These are phyloP conservation scores for Grigorovia humatica DNA, from an alignment of 805 yeast species.

Conservation along the genomic window DNA sequence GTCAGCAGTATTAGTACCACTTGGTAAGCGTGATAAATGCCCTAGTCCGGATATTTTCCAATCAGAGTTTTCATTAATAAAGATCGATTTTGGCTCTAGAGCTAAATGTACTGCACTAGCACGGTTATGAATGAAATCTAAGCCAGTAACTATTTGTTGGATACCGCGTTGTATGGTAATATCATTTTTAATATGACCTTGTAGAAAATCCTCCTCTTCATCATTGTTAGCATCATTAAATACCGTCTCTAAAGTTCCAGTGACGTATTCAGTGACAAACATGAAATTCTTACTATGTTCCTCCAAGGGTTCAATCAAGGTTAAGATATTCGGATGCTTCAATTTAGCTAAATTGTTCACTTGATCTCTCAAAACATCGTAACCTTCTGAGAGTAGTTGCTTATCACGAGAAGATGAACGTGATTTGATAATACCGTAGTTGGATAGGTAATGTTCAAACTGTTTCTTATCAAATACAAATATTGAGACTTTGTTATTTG, in stretches of 20 bases:
- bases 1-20: conserved; percentile 44
- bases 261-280: conserved; percentile 78
- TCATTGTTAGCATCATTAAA: conserved; percentile 25
- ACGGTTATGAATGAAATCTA: conserved; percentile 72
- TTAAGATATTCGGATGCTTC: conserved; percentile 81
- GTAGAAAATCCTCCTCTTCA: conserved; percentile 21
- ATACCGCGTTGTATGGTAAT: conserved; percentile 73
- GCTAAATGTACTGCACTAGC: conserved; percentile 70
- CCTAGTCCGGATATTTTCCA: conserved; percentile 86
- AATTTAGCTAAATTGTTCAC: conserved; percentile 65
- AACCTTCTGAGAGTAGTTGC: conserved; percentile 46
- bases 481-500: conserved; percentile 50
- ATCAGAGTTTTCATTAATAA: conserved; percentile 76
- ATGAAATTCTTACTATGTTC: conserved; percentile 67
- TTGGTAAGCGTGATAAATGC: conserved; percentile 35
- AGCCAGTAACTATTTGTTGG: conserved; percentile 62
- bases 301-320: conserved; percentile 81
- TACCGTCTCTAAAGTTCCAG: conserved; percentile 40
- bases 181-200: conserved; percentile 50
- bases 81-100: conserved; percentile 64
- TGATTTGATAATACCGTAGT: conserved; percentile 40
- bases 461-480: conserved; percentile 78
- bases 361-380: conserved; percentile 55
- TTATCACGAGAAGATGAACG: conserved; percentile 33
- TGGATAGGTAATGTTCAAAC: conserved; percentile 45